Conservation (phyloP, 1,139 yeast genomes). For the Kodamaea derodonti region DNA sequence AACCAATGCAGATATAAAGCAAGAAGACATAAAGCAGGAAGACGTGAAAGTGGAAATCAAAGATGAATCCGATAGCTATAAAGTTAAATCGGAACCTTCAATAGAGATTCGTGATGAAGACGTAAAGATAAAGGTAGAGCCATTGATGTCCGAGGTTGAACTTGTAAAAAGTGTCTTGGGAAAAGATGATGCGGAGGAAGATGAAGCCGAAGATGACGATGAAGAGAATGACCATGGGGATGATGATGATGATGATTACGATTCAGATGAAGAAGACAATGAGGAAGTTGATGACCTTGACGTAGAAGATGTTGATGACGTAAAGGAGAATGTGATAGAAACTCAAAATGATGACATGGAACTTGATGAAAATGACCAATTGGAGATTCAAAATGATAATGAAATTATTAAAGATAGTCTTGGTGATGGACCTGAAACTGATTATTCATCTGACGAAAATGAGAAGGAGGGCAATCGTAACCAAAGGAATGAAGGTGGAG, state of each 20-base stretch:
- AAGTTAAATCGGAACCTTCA: slow-evolving; percentile 1
- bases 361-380: slow-evolving; percentile 1
- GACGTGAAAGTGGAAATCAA: slow-evolving; percentile 1
- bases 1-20: slow-evolving; percentile 2
- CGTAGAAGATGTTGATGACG: slow-evolving; percentile 3
- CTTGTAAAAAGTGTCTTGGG: slow-evolving; percentile 3
- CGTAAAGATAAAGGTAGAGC: not conserved
- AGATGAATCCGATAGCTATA: slow-evolving; percentile 1
- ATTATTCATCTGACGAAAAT: slow-evolving; percentile 9
- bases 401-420: slow-evolving; percentile 4
- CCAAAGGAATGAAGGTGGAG: not conserved
- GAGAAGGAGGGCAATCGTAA: not conserved
- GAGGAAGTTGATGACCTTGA: slow-evolving; percentile 4
- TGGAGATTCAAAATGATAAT: not conserved
- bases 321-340: slow-evolving; percentile 3
- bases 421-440: slow-evolving; percentile 6
- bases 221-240: slow-evolving; percentile 6
- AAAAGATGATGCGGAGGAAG: slow-evolving; percentile 2
- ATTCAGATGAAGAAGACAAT: slow-evolving; percentile 6
- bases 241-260: slow-evolving; percentile 5
- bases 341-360: slow-evolving; percentile 3
- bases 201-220: slow-evolving; percentile 6
- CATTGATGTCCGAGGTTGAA: not conserved
- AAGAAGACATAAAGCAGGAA: not conserved
- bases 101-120: slow-evolving; percentile 1